Evolutionary conservation across 1,284 basidiomycete genomes (phyloP).

Genomic region (Paramarasmius palmivorus): DNA sequence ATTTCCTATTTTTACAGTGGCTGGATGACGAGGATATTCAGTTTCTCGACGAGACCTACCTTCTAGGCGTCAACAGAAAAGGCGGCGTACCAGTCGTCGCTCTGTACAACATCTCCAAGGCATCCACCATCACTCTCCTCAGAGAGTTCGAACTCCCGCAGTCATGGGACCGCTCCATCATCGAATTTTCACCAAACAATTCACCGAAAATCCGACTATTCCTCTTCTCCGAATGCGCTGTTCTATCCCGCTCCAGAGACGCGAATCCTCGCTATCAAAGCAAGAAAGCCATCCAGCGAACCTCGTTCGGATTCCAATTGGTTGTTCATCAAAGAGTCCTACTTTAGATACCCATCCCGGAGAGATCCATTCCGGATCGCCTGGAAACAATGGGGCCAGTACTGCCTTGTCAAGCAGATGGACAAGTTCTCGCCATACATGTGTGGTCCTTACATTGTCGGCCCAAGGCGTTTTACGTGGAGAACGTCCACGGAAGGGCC

Average conservation of each 20-base stretch:
- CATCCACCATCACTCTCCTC: slow-evolving; percentile 36
- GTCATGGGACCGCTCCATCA: slow-evolving; percentile 37
- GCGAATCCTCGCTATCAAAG: slow-evolving; percentile 42
- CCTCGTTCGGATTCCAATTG: slow-evolving; percentile 31
- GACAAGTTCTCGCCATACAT: slow-evolving; percentile 24
- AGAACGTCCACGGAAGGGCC: slow-evolving; percentile 25
- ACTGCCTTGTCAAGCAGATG: slow-evolving; percentile 43
- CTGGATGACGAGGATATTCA: slow-evolving; percentile 44
- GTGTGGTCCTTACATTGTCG: slow-evolving; percentile 38
- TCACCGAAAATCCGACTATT: slow-evolving; percentile 34
- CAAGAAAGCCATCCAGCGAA: slow-evolving; percentile 22
- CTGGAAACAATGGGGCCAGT: slow-evolving; percentile 47
- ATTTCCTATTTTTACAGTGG: slow-evolving; percentile 33
- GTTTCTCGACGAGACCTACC: slow-evolving; percentile 40
- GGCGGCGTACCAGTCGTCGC: slow-evolving; percentile 35
- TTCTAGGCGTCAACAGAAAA: slow-evolving; percentile 39
- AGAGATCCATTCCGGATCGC: slow-evolving; percentile 37
- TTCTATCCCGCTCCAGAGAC: slow-evolving; percentile 47
- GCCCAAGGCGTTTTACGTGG: slow-evolving; percentile 43
- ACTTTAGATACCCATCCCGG: slow-evolving; percentile 39
- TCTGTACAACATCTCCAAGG: slow-evolving; percentile 44
- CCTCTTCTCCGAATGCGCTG: slow-evolving; percentile 33
- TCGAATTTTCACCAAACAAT: slow-evolving; percentile 41
- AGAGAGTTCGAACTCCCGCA: slow-evolving; percentile 50
- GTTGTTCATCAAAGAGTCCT: slow-evolving; percentile 46